Conservation (phyloP, 208 protist genomes). For the Willaertia magna region DNA sequence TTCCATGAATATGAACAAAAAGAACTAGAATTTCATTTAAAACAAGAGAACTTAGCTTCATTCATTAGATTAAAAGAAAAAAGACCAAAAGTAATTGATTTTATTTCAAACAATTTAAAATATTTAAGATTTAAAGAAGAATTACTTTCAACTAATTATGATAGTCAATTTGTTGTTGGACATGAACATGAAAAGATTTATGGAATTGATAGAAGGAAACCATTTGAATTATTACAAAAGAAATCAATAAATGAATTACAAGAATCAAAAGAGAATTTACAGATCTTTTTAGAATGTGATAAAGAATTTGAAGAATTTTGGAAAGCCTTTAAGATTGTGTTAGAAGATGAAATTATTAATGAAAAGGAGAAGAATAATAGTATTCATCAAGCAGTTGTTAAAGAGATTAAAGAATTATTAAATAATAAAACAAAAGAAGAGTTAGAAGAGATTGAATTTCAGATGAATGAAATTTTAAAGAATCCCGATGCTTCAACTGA, state of each 20-base stretch:
- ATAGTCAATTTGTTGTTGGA: slow-evolving; percentile 11
- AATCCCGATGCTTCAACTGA: slow-evolving; percentile 17
- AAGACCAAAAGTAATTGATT: slow-evolving; percentile 57
- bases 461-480: slow-evolving; percentile 6
- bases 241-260: slow-evolving; percentile 12
- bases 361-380: neutral
- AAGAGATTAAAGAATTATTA: slow-evolving; percentile 14
- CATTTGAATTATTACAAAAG: slow-evolving; percentile 26
- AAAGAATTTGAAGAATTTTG: neutral
- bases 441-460: slow-evolving; percentile 14
- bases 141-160: neutral
- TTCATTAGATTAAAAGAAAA: slow-evolving; percentile 44
- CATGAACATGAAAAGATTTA: neutral
- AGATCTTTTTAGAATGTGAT: neutral
- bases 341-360: neutral
- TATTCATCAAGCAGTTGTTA: slow-evolving; percentile 13
- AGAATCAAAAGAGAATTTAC: neutral
- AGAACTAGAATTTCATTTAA: slow-evolving; percentile 44
- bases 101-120: slow-evolving; percentile 45
- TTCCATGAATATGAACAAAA: slow-evolving; percentile 44
- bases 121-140: slow-evolving; percentile 11
- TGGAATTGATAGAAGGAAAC: slow-evolving; percentile 29
- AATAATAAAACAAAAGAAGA: slow-evolving; percentile 7
- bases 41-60: slow-evolving; percentile 34
- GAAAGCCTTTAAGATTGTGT: neutral